Evolutionary conservation across 164 flowering plant genomes (phyloP), one percentile per base, ranked within the genome.

Genomic region (Aristolochia contorta): DNA sequence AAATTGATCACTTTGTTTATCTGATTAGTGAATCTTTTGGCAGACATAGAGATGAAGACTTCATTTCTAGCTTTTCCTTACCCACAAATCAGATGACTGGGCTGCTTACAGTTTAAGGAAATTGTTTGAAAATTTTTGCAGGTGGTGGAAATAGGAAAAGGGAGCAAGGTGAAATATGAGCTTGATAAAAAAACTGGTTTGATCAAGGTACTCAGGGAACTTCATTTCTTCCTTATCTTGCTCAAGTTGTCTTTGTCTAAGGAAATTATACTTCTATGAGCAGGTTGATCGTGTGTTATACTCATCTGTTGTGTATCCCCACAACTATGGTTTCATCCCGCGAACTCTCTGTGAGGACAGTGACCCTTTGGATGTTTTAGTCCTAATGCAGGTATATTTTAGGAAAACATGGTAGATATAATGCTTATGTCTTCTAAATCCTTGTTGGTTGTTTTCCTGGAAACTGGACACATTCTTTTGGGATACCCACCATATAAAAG

Each of bases 131-230:
- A 55, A 65, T 63, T 24, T n/a, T n/a, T 69, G 59, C 84, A 91
- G 97, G 97, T 91, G 33, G 75, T 91, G 53, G 96, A 91, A 67
- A 91, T 91, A 22, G 70, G 78, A 21, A 91, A 81, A 71, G 97
- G 97, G 54, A 86, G 97, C 76, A 91, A 91, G 75, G 96, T 91
- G 80, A 91, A 91, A 69, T 91, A 91, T 74, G 97, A 91, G 67
- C 91, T 91, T 70, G 97, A 91, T 84, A 91, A 91, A 60, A 88
- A 79, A 60, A 72, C 93, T 65, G 97, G 97, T 23, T 73, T 91
- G 16, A 88, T 91, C 75, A 91, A 83, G 93, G 97, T 86, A 69
- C n/a, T 62, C 32, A 12, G 58, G 23, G 57, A 47, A 22, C 56
- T 69, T 16, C 27, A 0, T 1, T 47, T 22, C 10, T 30, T 49